These are phyloP conservation scores for Sanghuangporus weigelae DNA, from an alignment of 1,284 basidiomycete species.

Conservation along the genomic window DNA sequence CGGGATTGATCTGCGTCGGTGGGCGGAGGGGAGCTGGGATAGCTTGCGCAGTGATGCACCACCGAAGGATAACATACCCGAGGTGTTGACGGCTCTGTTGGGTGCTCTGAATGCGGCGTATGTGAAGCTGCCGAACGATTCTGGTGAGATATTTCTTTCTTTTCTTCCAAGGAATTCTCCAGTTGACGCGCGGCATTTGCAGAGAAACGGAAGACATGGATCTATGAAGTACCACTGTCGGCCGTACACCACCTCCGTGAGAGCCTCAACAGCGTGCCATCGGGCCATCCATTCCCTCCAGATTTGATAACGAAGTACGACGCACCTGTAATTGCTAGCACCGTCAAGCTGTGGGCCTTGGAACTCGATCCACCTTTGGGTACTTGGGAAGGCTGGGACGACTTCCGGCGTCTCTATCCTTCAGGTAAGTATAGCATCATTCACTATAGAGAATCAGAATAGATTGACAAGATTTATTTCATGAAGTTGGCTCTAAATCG, in stretches of 20 bases:
- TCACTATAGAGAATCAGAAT: not conserved
- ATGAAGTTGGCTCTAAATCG: slow-evolving; percentile 47
- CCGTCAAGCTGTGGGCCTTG: slow-evolving; percentile 81
- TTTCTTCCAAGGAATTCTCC: too few relatives aligned
- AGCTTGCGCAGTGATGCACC: slow-evolving; percentile 45
- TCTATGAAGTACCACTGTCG: slow-evolving; percentile 84
- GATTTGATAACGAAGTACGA: slow-evolving; percentile 76
- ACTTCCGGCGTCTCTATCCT: slow-evolving; percentile 80
- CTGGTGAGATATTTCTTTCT: too few relatives aligned
- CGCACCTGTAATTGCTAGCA: slow-evolving; percentile 78
- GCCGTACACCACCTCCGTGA: slow-evolving; percentile 82
- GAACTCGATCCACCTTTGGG: slow-evolving; percentile 82
- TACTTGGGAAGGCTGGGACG: slow-evolving; percentile 87
- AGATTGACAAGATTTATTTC: slow-evolving; percentile 4
- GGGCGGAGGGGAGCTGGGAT: slow-evolving; percentile 73
- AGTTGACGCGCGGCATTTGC: slow-evolving; percentile 3
- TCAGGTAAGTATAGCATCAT: slow-evolving; percentile 32
- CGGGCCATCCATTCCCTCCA: slow-evolving; percentile 56
- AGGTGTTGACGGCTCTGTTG: slow-evolving; percentile 69
- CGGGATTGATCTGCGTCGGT: slow-evolving; percentile 82
- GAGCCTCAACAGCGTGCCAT: slow-evolving; percentile 67
- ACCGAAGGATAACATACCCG: slow-evolving; percentile 64
- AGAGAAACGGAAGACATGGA: slow-evolving; percentile 90
- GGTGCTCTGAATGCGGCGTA: slow-evolving; percentile 64
- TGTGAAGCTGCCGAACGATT: slow-evolving; percentile 53